Base-by-base conservation (phyloP, 78 protist genomes). In the Dictyostelium purpureum region DNA sequence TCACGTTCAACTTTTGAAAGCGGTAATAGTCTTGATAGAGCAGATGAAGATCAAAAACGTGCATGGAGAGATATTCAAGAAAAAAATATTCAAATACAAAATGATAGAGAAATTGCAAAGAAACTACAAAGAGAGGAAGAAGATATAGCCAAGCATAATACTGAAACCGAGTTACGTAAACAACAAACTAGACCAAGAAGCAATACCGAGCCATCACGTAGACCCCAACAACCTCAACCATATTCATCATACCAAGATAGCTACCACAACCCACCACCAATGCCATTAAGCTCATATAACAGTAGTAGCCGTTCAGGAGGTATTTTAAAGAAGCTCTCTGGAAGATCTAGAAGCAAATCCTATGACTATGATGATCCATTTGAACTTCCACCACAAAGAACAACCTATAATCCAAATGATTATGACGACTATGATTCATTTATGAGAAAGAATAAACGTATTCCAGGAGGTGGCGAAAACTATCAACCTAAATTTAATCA, bases 21-120 rank as follows among this genome's bases (percentile, higher is more conserved):
- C 73, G 92, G 92, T 26, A 85, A 85, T 45, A 37, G 12, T 4
- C 59, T 85, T 7, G 82, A 85, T 61, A 45, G n/a, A 9, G 26
- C 66, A 1, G 92, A 85, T 47, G 76, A 73, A 11, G 92, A 85
- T 3, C 82, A 85, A 73, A 85, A 73, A 31, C 38, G 33, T 35
- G 92, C 92, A 33, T 85, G 92, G 92, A 73, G 82, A 33, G 57
- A 28, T 31, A 73, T 73, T 59, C 81, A 85, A 38, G 45, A 70
- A 21, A 85, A 85, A 33, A 85, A 85, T n/a, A 38, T 61, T 16
- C 92, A 85, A 73, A 42, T 57, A 2, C 61, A 56, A 16, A 38
- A 85, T 12, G 92, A 85, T 73, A 59, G 45, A n/a, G 82, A 85
- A 21, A 11, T 73, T 0, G 92, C 92, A 14, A 11, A 26, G 6